Evolutionary conservation across 495 filamentous ascomycete genomes (phyloP), one percentile per base, ranked within the genome.

Genomic region (Xylaria nigripes): DNA sequence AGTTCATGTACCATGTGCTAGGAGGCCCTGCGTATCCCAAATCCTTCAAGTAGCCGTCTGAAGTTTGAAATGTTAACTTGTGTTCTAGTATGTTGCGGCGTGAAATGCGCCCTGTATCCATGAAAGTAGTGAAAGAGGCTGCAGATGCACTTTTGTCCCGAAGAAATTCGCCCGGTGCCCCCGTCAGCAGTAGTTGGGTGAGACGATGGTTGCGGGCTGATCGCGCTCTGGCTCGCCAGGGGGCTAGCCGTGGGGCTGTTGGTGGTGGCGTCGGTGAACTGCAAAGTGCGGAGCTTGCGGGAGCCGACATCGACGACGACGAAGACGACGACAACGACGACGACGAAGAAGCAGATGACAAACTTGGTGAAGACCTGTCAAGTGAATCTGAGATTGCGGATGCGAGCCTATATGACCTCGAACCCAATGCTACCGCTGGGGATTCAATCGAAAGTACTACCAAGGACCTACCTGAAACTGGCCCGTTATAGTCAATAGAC

Each of bases 71-170:
- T 40, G 16, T 48, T 48, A 25, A 34, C 6, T 43, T 2, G 34
- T 18, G 23, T 34, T 12, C 5, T 18, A 48, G 45, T 44, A 55
- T 55, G 52, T n/a, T 48, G 18, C 45, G 44, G 10, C 44, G 51
- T 27, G 43, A 25, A 23, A 54, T 46, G 34, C 22, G 25, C n/a
- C 32, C 51, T 1, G 51, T 54, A 8, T 27, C 32, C 18, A 41
- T 22, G 16, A 47, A 47, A 40, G 34, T 48, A 6, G 51, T 54
- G 2, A 44, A 47, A 23, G 51, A 48, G 18, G 51, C 50, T 25
- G 42, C 51, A 9, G 44, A 48, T 48, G 51, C 51, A 7, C 51
- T 54, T 29, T 32, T 42, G 12, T 40, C 44, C 1, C 44, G 43
- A 0, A 48, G 44, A 7, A 21, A 22, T 7, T 43, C 34, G 16